Percentiles rank a stretch among this genome's conserved stretches.
Evolutionary conservation across 2,329 filamentous ascomycete genomes (phyloP).

Genomic region (Talaromyces sp.): DNA sequence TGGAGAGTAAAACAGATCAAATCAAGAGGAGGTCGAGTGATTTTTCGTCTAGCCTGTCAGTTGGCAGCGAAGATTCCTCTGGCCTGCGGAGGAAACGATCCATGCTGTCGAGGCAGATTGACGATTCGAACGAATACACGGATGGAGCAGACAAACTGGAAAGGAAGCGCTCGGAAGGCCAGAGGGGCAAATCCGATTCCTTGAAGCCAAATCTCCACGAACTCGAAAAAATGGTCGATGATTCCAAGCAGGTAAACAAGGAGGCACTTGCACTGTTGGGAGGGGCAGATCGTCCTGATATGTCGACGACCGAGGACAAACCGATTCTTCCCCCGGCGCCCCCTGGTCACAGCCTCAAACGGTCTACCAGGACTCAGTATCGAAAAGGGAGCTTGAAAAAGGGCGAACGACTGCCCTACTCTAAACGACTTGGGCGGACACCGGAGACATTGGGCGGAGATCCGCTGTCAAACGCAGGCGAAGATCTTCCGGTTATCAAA

Average conservation of each 20-base stretch:
- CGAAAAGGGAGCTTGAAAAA: slow-evolving; percentile 79
- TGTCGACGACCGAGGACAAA: slow-evolving; percentile 60
- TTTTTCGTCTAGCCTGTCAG: slow-evolving; percentile 49
- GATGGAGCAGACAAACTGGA: slow-evolving; percentile 80
- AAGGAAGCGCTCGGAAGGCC: slow-evolving; percentile 61
- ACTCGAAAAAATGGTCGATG: slow-evolving; percentile 72
- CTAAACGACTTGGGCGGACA: slow-evolving; percentile 63
- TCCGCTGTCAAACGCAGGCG: slow-evolving; percentile 32
- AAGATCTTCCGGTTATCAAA: slow-evolving; percentile 26
- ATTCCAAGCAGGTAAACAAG: slow-evolving; percentile 61
- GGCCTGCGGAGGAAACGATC: slow-evolving; percentile 83
- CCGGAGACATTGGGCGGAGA: slow-evolving; percentile 58
- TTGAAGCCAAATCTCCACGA: slow-evolving; percentile 61
- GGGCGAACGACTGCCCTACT: slow-evolving; percentile 68
- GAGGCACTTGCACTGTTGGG: slow-evolving; percentile 54
- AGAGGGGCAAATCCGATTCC: slow-evolving; percentile 45
- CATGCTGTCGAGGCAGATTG: slow-evolving; percentile 88
- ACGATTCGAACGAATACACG: slow-evolving; percentile 67
- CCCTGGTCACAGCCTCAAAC: slow-evolving; percentile 71
- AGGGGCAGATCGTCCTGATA: slow-evolving; percentile 40
- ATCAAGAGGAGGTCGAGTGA: slow-evolving; percentile 80
- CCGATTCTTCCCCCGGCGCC: slow-evolving; percentile 75
- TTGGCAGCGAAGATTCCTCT: slow-evolving; percentile 49
- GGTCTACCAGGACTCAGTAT: slow-evolving; percentile 90
- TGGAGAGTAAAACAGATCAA: slow-evolving; percentile 86